Percentiles rank a stretch among this genome's conserved stretches.
Evolutionary conservation across 345 rosid species (phyloP).

Genomic region (Syzygium grande): DNA sequence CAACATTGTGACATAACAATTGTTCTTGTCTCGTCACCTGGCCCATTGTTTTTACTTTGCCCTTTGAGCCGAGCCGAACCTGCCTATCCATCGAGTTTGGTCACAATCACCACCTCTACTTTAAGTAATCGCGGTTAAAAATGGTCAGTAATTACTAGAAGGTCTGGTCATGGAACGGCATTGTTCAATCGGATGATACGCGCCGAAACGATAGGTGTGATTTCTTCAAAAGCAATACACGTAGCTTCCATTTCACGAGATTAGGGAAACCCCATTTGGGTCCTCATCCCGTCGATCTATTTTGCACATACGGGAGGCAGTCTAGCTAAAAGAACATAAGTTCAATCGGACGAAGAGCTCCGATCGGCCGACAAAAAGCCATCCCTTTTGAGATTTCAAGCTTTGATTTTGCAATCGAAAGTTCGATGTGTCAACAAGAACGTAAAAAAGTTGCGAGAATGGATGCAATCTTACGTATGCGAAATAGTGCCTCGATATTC

Average conservation of each 20-base stretch:
- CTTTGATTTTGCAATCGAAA: not conserved
- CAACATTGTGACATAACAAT: no score
- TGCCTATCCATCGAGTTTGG: not conserved
- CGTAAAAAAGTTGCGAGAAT: not conserved
- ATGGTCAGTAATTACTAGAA: not conserved
- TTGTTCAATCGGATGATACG: not conserved
- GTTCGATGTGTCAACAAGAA: not conserved
- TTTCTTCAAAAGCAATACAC: not conserved
- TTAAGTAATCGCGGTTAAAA: not conserved
- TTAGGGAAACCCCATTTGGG: not conserved
- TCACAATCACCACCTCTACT: not conserved
- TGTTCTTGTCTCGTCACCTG: not conserved
- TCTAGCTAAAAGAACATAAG: not conserved
- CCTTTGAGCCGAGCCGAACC: not conserved
- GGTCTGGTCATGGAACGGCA: not conserved
- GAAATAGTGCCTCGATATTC: not conserved
- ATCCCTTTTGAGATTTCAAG: not conserved
- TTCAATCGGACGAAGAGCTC: not conserved
- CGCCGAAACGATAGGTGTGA: not conserved
- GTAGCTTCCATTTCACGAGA: not conserved
- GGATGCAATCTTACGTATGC: not conserved
- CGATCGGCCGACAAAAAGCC: not conserved
- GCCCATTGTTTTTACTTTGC: not conserved
- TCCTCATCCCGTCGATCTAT: not conserved
- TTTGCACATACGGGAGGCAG: not conserved